A percentile compares a stretch with the other conserved stretches of the same genome.
These are phyloP conservation scores for Dipodascus geniculatus DNA, from an alignment of 805 yeast species.

Conservation along the genomic window DNA sequence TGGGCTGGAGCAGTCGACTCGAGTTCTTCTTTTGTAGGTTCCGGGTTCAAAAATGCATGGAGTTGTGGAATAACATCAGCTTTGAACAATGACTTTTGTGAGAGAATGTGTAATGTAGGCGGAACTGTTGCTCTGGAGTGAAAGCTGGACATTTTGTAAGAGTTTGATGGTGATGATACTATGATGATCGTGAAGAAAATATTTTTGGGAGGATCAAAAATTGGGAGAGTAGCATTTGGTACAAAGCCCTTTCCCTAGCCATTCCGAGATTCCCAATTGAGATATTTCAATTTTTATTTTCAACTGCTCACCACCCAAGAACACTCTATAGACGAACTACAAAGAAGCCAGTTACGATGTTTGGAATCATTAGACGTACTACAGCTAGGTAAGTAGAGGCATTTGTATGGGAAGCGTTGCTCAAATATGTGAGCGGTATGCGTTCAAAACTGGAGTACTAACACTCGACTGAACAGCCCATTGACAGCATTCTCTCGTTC, in stretches of 20 bases:
- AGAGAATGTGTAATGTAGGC: neutral
- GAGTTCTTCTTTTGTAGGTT: neutral
- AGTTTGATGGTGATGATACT: neutral
- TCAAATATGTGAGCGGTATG: too few relatives aligned
- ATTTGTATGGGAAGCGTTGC: too few relatives aligned
- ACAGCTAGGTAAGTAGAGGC: neutral
- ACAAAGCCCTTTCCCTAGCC: neutral
- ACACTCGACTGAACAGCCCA: neutral
- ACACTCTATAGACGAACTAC: neutral
- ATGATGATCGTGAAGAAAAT: neutral
- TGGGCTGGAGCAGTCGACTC: conserved; percentile 3
- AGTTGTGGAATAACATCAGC: neutral
- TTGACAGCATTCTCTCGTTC: neutral
- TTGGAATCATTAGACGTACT: neutral
- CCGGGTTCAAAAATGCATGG: neutral
- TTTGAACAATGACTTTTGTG: neutral
- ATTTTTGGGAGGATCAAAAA: conserved; percentile 1
- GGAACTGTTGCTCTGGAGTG: neutral
- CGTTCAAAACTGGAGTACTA: too few relatives aligned
- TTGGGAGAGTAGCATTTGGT: neutral
- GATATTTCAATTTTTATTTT: neutral
- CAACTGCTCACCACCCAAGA: neutral
- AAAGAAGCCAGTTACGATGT: neutral
- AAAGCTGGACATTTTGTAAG: neutral
- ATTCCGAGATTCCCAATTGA: neutral